These are phyloP conservation scores for Thraustochytrium striatum DNA, from an alignment of 352 stramenopile species.

Conservation along the genomic window DNA sequence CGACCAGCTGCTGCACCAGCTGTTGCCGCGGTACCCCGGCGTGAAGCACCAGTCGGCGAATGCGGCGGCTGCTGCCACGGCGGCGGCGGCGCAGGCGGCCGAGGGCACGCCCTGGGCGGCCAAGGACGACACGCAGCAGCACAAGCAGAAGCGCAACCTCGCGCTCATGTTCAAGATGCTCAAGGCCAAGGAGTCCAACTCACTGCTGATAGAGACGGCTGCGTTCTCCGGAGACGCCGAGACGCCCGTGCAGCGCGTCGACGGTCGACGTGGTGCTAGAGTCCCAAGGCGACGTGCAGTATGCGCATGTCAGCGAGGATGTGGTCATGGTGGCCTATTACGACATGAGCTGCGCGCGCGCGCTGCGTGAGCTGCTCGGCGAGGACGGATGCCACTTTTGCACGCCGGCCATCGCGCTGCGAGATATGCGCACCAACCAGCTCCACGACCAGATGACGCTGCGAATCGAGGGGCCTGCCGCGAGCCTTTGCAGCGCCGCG, in stretches of 20 bases:
- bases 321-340: slow-evolving; percentile 22
- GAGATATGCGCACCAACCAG: neutral
- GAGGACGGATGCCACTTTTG: neutral
- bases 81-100: neutral
- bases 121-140: neutral
- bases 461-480: neutral
- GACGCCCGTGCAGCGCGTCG: slow-evolving; percentile 6
- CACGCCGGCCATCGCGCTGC: neutral
- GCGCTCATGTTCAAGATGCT: slow-evolving; percentile 37
- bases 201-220: neutral
- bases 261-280: slow-evolving; percentile 2
- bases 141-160: neutral
- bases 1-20: neutral
- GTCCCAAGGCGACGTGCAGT: slow-evolving; percentile 8
- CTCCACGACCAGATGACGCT: neutral
- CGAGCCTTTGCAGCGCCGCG: neutral
- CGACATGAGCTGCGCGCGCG: neutral
- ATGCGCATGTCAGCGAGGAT: neutral
- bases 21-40: neutral
- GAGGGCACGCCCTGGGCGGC: neutral
- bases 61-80: neutral
- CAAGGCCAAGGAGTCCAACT: neutral
- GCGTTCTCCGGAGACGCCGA: neutral
- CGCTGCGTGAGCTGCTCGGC: neutral
- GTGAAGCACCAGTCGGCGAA: neutral